Evolutionary conservation across 2,329 filamentous ascomycete species (phyloP), one percentile per base, ranked within the genome.

Genomic region (Trichoderma gracile): DNA sequence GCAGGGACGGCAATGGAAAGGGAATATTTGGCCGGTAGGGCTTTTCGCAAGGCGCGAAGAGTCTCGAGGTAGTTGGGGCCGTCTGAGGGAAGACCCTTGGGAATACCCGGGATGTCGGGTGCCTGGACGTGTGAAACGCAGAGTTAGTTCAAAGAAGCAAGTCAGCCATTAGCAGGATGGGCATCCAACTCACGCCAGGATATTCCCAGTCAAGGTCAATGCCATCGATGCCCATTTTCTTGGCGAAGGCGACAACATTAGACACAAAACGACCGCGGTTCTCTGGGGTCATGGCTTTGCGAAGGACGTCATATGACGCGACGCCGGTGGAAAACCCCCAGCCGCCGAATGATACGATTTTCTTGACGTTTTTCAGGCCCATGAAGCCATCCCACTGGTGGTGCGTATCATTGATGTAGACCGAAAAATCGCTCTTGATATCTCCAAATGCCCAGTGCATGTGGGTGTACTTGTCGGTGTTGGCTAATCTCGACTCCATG

Each of bases 201-300:
- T 78, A 79, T 54, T 79, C 77, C 79, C 79, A 82, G 65, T 79
- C 76, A 40, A 78, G 68, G 50, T 79, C 77, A 10, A 79, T 65
- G 0, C 78, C 78, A 53, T 79, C 77, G 0, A 80, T 62, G 1
- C 65, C 64, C 21, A 76, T 45, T 15, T 80, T 42, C 30, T 76
- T 55, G 45, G 79, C 23, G 69, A 82, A 77, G 47, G 77, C 57
- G 63, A 72, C 70, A 43, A 77, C 55, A 65, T 77, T 76, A 65
- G n/a, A 73, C 68, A 53, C 14, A n/a, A 64, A 81, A 72, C 3
- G 12, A 12, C 69, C 63, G 0, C 77, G 71, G 56, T 82, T 80
- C 0, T 60, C 19, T 1, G 71, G 56, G 49, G 17, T 67, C 6
- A 70, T 69, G 7, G 67, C 72, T 7, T 65, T 55, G 0, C 72